A percentile compares a stretch with the other conserved stretches of the same genome.
Conservation (phyloP, 129 eudicot genomes). For the Pseudognaphalium luteoalbum region DNA sequence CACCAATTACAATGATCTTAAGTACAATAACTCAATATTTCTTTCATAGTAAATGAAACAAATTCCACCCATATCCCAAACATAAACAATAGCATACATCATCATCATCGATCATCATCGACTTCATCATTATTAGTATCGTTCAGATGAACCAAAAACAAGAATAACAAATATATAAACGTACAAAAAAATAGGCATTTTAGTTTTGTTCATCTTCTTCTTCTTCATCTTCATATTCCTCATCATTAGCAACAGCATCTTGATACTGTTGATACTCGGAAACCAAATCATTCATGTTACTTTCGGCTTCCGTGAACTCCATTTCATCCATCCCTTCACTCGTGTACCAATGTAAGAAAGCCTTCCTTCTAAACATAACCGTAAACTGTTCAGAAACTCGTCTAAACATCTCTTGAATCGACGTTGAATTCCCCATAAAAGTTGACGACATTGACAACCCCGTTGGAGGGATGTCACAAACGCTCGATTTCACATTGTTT, state of each 20-base stretch:
- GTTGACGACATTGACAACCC: constrained; percentile 73
- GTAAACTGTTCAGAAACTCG: constrained; percentile 74
- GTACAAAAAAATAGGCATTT: background rate
- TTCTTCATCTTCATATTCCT: constrained; percentile 37
- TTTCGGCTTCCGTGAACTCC: constrained; percentile 76
- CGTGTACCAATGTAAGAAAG: constrained; percentile 69
- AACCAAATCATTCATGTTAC: constrained; percentile 73
- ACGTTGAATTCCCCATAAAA: constrained; percentile 67
- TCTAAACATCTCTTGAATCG: constrained; percentile 76
- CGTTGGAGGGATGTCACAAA: constrained; percentile 65
- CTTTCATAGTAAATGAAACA: background rate
- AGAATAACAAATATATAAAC: background rate
- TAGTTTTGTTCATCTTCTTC: constrained; percentile 37
- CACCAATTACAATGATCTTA: background rate
- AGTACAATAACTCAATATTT: background rate
- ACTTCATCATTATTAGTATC: too few species aligned
- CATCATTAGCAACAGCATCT: constrained; percentile 59
- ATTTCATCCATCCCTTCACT: constrained; percentile 74
- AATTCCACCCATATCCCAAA: background rate
- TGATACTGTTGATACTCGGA: constrained; percentile 80
- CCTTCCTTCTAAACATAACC: constrained; percentile 67
- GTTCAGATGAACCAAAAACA: background rate
- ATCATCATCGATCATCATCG: background rate
- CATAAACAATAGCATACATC: background rate
- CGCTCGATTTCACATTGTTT: constrained; percentile 69